Evolutionary conservation across 2,329 filamentous ascomycete genomes (phyloP).

Genomic region (Stagonosporopsis vannaccii): DNA sequence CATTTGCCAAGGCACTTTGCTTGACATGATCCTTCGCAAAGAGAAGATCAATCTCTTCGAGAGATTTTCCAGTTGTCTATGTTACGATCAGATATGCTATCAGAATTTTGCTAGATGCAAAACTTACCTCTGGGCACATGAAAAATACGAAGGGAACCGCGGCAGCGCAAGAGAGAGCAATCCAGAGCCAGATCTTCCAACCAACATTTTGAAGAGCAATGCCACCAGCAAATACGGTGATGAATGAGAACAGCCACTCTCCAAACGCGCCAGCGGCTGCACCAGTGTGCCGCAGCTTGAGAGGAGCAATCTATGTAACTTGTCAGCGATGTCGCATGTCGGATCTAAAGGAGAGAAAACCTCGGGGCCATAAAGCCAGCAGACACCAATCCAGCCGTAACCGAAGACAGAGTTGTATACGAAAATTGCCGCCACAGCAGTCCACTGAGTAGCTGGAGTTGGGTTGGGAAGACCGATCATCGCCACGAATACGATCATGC

Average conservation of each 20-base stretch:
- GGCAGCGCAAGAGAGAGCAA: neutral
- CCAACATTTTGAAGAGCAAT: conserved; percentile 46
- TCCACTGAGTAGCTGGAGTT: conserved; percentile 32
- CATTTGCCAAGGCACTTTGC: too few species aligned
- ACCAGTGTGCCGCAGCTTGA: conserved; percentile 48
- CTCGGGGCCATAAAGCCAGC: conserved; percentile 47
- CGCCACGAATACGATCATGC: conserved; percentile 37
- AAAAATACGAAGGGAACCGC: conserved; percentile 2
- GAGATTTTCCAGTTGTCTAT: conserved; percentile 9
- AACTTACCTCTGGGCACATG: neutral
- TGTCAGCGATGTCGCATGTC: neutral
- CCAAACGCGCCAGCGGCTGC: conserved; percentile 47
- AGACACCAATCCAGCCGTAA: conserved; percentile 43
- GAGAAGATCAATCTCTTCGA: conserved; percentile 13
- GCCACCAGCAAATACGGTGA: conserved; percentile 47
- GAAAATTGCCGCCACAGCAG: conserved; percentile 36
- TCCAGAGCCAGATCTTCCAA: conserved; percentile 50
- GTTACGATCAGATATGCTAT: too few species aligned
- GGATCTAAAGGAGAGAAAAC: neutral
- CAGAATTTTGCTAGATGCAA: too few species aligned
- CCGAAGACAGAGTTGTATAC: conserved; percentile 39
- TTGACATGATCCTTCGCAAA: conserved; percentile 11
- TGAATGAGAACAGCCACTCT: conserved; percentile 48
- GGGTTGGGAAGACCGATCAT: conserved; percentile 26
- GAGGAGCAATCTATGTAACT: conserved; percentile 41